These are phyloP conservation scores for Antonospora locustae DNA, from an alignment of 371 early-diverging fungal genomes.

Conservation along the genomic window DNA sequence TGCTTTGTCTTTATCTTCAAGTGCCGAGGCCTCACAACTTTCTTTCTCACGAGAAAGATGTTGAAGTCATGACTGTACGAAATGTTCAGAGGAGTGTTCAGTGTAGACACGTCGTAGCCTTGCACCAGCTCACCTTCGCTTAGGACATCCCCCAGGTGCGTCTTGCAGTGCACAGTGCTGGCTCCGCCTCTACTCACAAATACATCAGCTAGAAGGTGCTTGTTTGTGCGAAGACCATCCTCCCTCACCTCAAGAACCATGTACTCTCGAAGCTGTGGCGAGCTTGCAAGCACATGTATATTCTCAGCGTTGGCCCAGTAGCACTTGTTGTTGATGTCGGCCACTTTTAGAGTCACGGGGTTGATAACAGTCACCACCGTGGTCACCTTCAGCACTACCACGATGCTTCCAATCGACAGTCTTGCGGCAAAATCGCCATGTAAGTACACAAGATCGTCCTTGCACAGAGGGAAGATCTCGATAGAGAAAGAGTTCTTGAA, in stretches of 20 bases:
- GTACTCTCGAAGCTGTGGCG: constrained; percentile 28
- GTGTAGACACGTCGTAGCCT: constrained; percentile 32
- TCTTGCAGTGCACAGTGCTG: constrained; percentile 11
- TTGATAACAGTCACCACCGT: constrained; percentile 38
- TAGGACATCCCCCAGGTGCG: constrained; percentile 17
- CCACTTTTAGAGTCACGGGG: constrained; percentile 14
- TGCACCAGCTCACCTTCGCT: constrained; percentile 39
- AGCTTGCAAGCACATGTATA: constrained; percentile 28
- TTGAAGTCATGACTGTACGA: constrained; percentile 2
- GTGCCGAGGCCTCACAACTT: constrained; percentile 6
- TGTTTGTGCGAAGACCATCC: not conserved
- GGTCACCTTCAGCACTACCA: constrained; percentile 36
- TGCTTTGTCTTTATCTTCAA: constrained; percentile 24
- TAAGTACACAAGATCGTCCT: constrained; percentile 72
- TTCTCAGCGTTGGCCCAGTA: constrained; percentile 38
- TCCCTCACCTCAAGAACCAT: constrained; percentile 31
- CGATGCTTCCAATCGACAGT: constrained; percentile 29
- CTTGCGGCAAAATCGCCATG: constrained; percentile 20
- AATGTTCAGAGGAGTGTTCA: constrained; percentile 9
- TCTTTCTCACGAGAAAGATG: constrained; percentile 32
- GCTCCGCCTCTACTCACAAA: constrained; percentile 10
- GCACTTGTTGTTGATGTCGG: constrained; percentile 19
- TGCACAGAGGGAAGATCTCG: constrained; percentile 86
- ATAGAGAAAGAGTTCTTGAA: constrained; percentile 85
- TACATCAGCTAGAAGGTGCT: not conserved